Base-by-base conservation (phyloP, 768 basidiomycete species). In the Auricularia cornea region DNA sequence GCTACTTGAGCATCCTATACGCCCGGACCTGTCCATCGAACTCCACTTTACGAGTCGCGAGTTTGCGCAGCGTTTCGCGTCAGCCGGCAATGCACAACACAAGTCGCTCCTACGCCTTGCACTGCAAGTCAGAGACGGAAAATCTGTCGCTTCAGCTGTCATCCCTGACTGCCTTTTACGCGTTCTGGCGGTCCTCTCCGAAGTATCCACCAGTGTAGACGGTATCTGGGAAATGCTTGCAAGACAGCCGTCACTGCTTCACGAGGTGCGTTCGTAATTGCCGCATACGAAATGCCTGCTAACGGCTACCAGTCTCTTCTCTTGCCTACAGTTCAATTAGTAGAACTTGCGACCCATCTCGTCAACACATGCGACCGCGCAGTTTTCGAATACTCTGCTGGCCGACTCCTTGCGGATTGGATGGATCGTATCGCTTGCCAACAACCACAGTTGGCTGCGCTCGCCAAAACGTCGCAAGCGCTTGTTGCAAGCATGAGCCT, bases 381-480 rank as follows among this genome's bases (percentile, higher is more conserved):
- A 3, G 68, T 76, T 3, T 79, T 89, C 64, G 85, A 93, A 72
- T 88, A 88, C 68, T 91, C 89, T 1, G 78, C 81, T 2, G 74
- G 87, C 16, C 84, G 84, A 63, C 83, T 86, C 10, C 72, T 89
- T 32, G 79, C 82, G 3, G 75, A 73, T 3, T 82, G 84, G 81
- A 77, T 92, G 30, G 65, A 72, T 10, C 76, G 81, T 33, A 69
- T 75, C 2, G 70, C 87, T 2, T 66, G 75, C 16, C 66, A 69
- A 16, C 71, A 75, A 40, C 72, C 80, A 3, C 60, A 68, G 29
- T 68, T 85, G 32, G 68, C 67, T 10, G 59, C 61, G n/a, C 67
- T 72, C 30, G 75, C 20, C 76, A 5, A 8, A 14, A 14, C 16
- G 10, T 10, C 35, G 35, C 63, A 74, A 33, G 68, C 69, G 5